A percentile compares a stretch with the other conserved stretches of the same genome.
phyloP scores from a whole-genome alignment of 2,329 filamentous ascomycete genomes.

The Fusarium papillatum region DNA sequence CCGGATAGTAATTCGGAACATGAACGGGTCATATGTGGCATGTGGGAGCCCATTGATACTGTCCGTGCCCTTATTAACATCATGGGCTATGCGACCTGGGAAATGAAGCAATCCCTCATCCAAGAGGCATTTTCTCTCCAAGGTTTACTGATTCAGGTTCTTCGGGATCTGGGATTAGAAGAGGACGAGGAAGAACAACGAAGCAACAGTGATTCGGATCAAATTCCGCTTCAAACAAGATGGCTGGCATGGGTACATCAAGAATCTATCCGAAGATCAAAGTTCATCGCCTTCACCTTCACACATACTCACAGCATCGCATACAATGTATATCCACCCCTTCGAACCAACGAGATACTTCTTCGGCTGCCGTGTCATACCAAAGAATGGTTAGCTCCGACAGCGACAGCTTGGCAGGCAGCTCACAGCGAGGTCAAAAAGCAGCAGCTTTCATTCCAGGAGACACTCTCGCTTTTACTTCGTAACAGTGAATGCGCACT shows the following conservation, averaged over 20 bases:
- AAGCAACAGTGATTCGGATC: background rate
- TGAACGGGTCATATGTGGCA: background rate
- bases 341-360: constrained; percentile 52
- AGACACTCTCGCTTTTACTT: constrained; percentile 50
- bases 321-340: constrained; percentile 53
- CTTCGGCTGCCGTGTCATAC: constrained; percentile 52
- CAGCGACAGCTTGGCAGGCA: constrained; percentile 24
- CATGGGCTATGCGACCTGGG: constrained; percentile 56
- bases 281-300: constrained; percentile 55
- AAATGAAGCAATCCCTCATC: constrained; percentile 47
- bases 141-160: constrained; percentile 48
- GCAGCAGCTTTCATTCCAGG: constrained; percentile 52
- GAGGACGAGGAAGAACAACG: constrained; percentile 31
- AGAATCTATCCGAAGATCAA: constrained; percentile 51
- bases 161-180: constrained; percentile 50
- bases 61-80: constrained; percentile 51
- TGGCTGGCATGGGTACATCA: constrained; percentile 50
- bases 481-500: constrained; percentile 40
- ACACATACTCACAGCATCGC: constrained; percentile 55
- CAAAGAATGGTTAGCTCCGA: constrained; percentile 52
- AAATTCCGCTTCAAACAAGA: background rate
- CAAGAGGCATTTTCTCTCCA: constrained; percentile 53
- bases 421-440: constrained; percentile 40
- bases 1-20: background rate
- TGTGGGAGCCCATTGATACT: constrained; percentile 42